A percentile compares a stretch with the other conserved stretches of the same genome.
phyloP scores from a whole-genome alignment of 2,329 filamentous ascomycete genomes.

The Fusarium avenaceum region DNA sequence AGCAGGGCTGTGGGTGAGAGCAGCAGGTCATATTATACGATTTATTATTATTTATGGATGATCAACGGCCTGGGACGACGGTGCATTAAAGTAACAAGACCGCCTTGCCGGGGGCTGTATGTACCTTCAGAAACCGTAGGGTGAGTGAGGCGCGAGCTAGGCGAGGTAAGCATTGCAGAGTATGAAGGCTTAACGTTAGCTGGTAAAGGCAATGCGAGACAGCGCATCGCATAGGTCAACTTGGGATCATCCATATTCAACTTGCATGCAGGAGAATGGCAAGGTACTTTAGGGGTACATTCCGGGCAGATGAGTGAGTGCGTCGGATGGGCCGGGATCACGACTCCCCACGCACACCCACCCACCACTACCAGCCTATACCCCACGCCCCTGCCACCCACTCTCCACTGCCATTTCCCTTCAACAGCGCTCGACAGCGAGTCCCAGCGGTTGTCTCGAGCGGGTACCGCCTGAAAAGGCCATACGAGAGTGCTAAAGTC shows the following conservation, averaged over 20 bases:
- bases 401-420: slow-evolving; percentile 50
- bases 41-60: slow-evolving; percentile 1
- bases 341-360: slow-evolving; percentile 41
- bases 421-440: slow-evolving; percentile 40
- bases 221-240: not conserved
- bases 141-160: not conserved
- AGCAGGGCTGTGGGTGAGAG: not conserved
- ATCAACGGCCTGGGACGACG: slow-evolving; percentile 5
- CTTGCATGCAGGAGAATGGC: slow-evolving; percentile 11
- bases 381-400: slow-evolving; percentile 39
- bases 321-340: slow-evolving; percentile 48
- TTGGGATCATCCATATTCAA: slow-evolving; percentile 15
- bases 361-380: slow-evolving; percentile 31
- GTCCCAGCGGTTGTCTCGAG: slow-evolving; percentile 42
- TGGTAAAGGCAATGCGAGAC: not conserved
- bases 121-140: not conserved
- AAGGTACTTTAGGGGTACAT: slow-evolving; percentile 40
- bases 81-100: not conserved
- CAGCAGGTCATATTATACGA: slow-evolving; percentile 1
- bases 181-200: not conserved
- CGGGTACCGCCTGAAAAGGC: slow-evolving; percentile 37
- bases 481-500: slow-evolving; percentile 38
- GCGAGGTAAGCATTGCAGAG: not conserved
- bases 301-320: slow-evolving; percentile 30
- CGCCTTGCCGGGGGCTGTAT: slow-evolving; percentile 16